Evolutionary conservation across 164 flowering plant genomes (phyloP), one percentile per base, ranked within the genome.

Genomic region (Amborella trichopoda): DNA sequence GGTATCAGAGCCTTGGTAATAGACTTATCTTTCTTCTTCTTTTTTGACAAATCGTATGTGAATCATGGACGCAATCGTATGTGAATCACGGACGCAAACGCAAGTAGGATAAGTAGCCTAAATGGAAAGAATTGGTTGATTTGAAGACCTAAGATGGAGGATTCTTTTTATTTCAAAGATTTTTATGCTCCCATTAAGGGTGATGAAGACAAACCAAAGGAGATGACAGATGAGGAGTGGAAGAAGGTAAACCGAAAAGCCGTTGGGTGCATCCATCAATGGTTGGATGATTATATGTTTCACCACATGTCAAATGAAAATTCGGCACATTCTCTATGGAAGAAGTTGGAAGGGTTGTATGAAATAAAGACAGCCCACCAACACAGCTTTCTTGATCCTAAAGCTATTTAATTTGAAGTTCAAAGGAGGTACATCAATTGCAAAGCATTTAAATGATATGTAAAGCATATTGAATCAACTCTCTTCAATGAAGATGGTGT

Each of bases 61-160:
- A n/a, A n/a, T n/a, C n/a, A n/a, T n/a, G n/a, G n/a, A n/a, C n/a
- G n/a, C n/a, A n/a, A n/a, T n/a, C n/a, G n/a, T n/a, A n/a, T n/a
- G n/a, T n/a, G n/a, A n/a, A n/a, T n/a, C n/a, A n/a, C n/a, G n/a
- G n/a, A n/a, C n/a, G n/a, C n/a, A n/a, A n/a, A n/a, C n/a, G n/a
- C n/a, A n/a, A n/a, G n/a, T n/a, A n/a, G n/a, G n/a, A n/a, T n/a
- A n/a, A n/a, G n/a, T n/a, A n/a, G n/a, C n/a, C 34, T 30, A 30
- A 30, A 30, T 30, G 1, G 34, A 30, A 30, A 30, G 11, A 30
- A 30, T 43, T 43, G 11, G 26, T 21, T 12, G 10, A 43, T n/a
- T 43, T 43, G 46, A 13, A 43, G 24, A 43, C 4, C 46, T 10
- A 43, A 43, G 16, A 43, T 43, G 46, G 26, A 43, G 12, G 46